These are phyloP conservation scores for Paramecium primaurelia DNA, from an alignment of 73 alveolate genomes.

Conservation along the genomic window DNA sequence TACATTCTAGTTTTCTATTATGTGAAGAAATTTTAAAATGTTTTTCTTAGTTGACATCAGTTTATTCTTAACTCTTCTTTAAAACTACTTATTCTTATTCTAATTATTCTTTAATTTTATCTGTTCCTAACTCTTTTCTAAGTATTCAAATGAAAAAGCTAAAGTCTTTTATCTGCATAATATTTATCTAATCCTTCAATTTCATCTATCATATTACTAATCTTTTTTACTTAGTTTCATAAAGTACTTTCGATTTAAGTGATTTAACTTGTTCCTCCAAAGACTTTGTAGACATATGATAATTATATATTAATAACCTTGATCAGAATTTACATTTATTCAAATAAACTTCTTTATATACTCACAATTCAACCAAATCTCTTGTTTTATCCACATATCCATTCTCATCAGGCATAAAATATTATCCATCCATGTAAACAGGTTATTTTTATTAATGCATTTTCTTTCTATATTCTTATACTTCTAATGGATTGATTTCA, in stretches of 20 bases:
- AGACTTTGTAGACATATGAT: not conserved
- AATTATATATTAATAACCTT: not conserved
- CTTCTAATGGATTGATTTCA: constrained; percentile 9
- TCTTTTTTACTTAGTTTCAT: not conserved
- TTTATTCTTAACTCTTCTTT: constrained; percentile 10
- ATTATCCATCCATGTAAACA: not conserved
- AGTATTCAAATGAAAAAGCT: constrained; percentile 15
- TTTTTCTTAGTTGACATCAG: constrained; percentile 24
- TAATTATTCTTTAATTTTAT: not conserved
- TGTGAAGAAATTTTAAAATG: not conserved
- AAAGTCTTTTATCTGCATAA: not conserved
- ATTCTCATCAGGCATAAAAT: constrained; percentile 45
- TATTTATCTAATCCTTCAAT: not conserved
- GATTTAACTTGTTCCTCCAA: not conserved
- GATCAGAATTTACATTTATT: not conserved
- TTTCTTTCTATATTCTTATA: not conserved
- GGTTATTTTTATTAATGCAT: not conserved
- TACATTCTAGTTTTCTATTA: not conserved
- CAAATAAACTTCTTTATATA: not conserved
- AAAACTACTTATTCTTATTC: not conserved
- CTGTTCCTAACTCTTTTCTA: not conserved
- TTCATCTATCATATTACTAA: not conserved
- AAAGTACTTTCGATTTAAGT: not conserved
- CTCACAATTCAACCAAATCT: not conserved
- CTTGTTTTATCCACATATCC: constrained; percentile 12